Conservation (phyloP, 257 asterid genomes). For the Solanum etuberosum region DNA sequence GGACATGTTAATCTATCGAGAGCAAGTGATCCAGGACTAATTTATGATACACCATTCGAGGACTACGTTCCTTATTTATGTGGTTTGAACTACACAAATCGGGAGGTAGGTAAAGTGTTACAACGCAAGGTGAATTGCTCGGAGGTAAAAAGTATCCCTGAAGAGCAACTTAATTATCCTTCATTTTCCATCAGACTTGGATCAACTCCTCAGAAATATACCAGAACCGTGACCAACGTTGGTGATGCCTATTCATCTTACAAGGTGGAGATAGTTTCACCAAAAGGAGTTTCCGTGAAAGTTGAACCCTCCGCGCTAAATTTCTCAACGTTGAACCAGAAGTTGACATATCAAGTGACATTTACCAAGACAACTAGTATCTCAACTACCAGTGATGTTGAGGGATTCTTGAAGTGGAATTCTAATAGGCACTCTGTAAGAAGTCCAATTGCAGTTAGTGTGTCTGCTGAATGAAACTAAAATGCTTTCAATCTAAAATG, state of each 20-base stretch:
- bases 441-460: constrained; percentile 19
- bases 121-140: constrained; percentile 20
- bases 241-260: constrained; percentile 24
- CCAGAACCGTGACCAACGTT: constrained; percentile 35
- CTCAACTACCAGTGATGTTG: neutral
- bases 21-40: constrained; percentile 39
- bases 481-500: neutral
- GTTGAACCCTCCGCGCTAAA: constrained; percentile 15
- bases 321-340: constrained; percentile 13
- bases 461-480: neutral
- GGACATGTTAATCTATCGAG: constrained; percentile 41
- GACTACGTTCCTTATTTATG: constrained; percentile 40
- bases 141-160: constrained; percentile 5
- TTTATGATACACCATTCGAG: constrained; percentile 30
- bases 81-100: constrained; percentile 30
- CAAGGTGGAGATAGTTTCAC: constrained; percentile 8
- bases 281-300: constrained; percentile 13
- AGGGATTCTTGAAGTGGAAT: constrained; percentile 35
- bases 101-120: constrained; percentile 5
- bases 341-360: constrained; percentile 19
- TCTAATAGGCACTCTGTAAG: constrained; percentile 22
- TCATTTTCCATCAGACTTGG: constrained; percentile 7
- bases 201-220: constrained; percentile 17
- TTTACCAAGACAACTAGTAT: neutral
- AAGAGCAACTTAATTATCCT: constrained; percentile 15